Evolutionary conservation across 257 asterid species (phyloP), one percentile per base, ranked within the genome.

Genomic region (Jacaranda copaia): DNA sequence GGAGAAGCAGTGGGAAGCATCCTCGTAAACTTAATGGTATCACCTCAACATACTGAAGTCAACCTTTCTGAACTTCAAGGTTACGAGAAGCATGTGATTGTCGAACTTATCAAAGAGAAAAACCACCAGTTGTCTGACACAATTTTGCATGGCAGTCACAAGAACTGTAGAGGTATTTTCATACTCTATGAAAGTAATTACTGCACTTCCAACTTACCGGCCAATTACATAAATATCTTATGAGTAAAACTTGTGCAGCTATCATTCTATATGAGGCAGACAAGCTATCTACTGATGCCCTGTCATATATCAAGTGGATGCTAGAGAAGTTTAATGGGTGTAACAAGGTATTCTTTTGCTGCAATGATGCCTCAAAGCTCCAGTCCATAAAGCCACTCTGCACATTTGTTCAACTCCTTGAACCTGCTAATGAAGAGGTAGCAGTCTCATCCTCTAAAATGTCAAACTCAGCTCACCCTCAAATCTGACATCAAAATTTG

Each of bases 1-100:
- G 97, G 98, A 65, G 98, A 93, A 86, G 85, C 89, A 83, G 87
- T 89, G 70, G 77, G 89, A 70, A 93, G 98, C 83, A 89, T 93
- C 85, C 61, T 48, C 6, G 96, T 91, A 42, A 89, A 84, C 39
- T 68, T 91, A 72, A 83, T 73, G 88, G 89, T 73, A 77, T 92
- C 97, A 73, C 51, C 82, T 48, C 87, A 73, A 73, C 98, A 91
- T 76, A 72, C 88, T 9, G 98, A 92, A 85, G 82, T 92, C 64
- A 87, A 92, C 82, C 91, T 92, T 74, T 88, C 97, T 14, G 94
- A 91, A 63, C 83, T 89, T 55, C 87, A 82, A 80, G 98, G 98
- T 38, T 93, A 93, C 39, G 98, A 93, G 80, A 91, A 90, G 82
- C 92, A 93, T 70, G 79, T 91, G 73, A 83, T 93, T 69, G 89